Conservation (phyloP, 768 basidiomycete species). For the Floccularia luteovirens region DNA sequence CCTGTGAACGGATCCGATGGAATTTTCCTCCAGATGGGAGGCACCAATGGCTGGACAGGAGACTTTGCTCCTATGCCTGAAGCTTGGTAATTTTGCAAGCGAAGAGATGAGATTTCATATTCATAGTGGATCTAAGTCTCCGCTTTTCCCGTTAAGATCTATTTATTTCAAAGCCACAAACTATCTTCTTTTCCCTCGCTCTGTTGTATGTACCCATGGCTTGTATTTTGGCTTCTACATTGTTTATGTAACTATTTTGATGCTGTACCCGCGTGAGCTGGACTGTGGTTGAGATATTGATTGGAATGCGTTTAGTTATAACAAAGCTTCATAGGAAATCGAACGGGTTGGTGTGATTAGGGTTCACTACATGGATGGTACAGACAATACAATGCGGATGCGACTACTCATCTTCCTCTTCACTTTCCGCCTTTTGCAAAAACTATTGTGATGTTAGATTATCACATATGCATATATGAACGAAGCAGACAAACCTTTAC, state of each 20-base stretch:
- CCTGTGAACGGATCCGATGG: conserved; percentile 91
- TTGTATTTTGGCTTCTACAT: not conserved
- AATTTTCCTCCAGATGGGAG: conserved; percentile 74
- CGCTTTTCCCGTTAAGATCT: not conserved
- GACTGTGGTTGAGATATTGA: too few relatives aligned
- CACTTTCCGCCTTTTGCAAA: conserved; percentile 81
- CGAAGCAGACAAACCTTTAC: conserved; percentile 90
- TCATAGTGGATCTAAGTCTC: too few relatives aligned
- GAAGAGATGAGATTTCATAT: not conserved
- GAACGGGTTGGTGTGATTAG: too few relatives aligned
- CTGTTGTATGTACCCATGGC: not conserved
- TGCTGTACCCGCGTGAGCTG: too few relatives aligned
- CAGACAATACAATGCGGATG: too few relatives aligned
- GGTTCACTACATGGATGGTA: too few relatives aligned
- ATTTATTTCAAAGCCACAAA: not conserved
- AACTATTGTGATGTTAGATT: conserved; percentile 41
- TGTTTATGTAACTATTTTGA: not conserved
- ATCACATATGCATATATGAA: conserved; percentile 3
- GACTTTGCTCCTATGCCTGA: conserved; percentile 75
- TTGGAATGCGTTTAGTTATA: too few relatives aligned
- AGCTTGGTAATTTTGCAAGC: conserved; percentile 54
- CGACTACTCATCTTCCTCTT: conserved; percentile 53
- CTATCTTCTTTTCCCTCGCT: not conserved
- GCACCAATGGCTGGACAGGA: conserved; percentile 66
- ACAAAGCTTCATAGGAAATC: too few relatives aligned